Evolutionary conservation across 108 stramenopile species (phyloP).

Genomic region (Parietichytrium sp.): DNA sequence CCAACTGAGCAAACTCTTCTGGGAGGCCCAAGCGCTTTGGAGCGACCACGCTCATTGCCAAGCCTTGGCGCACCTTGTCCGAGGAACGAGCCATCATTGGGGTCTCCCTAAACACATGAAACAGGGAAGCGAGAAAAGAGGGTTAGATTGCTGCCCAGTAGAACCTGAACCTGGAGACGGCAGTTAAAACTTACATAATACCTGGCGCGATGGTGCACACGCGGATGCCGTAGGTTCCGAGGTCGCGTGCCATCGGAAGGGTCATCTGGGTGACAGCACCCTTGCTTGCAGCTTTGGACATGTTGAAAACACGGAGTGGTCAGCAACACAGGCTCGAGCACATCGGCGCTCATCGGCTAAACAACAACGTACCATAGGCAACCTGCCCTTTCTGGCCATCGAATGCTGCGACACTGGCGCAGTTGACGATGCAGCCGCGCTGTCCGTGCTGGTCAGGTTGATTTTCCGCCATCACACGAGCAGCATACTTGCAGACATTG

Average conservation of each 20-base stretch:
- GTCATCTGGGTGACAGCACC: slow-evolving; percentile 78
- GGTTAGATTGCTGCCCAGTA: no score
- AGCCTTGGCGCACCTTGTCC: slow-evolving; percentile 70
- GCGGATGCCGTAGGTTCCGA: slow-evolving; percentile 76
- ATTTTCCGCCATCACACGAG: slow-evolving; percentile 72
- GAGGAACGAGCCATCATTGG: slow-evolving; percentile 84
- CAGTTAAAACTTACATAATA: no score
- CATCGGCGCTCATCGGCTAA: no score
- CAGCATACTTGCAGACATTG: slow-evolving; percentile 83
- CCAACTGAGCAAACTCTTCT: slow-evolving; percentile 58
- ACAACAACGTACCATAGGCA: slow-evolving; percentile 87
- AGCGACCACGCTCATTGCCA: slow-evolving; percentile 77
- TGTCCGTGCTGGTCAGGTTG: slow-evolving; percentile 59
- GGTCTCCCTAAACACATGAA: slow-evolving; percentile 70
- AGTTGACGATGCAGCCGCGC: slow-evolving; percentile 84
- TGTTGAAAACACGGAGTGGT: no score
- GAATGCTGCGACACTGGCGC: slow-evolving; percentile 84
- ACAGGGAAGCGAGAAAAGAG: slow-evolving; percentile 45
- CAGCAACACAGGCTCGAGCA: no score
- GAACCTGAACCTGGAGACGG: no score
- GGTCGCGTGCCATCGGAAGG: slow-evolving; percentile 86
- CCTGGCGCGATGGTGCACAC: slow-evolving; percentile 89
- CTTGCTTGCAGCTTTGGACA: no score
- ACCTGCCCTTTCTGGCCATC: slow-evolving; percentile 89
- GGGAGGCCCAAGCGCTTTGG: slow-evolving; percentile 66